These are phyloP conservation scores for Daldinia caldariorum DNA, from an alignment of 495 filamentous ascomycete species.

Conservation along the genomic window DNA sequence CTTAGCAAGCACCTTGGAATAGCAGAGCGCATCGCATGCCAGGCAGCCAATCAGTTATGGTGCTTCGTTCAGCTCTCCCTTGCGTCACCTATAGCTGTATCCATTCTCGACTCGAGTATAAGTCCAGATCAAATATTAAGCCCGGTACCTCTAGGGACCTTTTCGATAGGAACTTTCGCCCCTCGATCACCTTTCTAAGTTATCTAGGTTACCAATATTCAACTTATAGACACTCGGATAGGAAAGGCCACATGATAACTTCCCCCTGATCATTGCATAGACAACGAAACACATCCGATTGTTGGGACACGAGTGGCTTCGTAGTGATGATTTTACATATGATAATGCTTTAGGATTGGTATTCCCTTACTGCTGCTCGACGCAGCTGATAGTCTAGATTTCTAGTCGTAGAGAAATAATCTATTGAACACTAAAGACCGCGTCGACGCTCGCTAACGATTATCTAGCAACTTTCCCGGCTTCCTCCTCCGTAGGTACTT, in stretches of 20 bases:
- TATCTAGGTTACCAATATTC: not conserved
- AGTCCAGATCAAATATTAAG: not conserved
- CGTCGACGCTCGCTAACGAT: slow-evolving; percentile 12
- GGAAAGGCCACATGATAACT: slow-evolving; percentile 2
- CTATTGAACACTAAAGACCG: slow-evolving; percentile 14
- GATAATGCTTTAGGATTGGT: slow-evolving; percentile 6
- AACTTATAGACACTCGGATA: not conserved
- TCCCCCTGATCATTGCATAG: not conserved
- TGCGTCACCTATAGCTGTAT: slow-evolving; percentile 1
- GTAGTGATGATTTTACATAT: not conserved
- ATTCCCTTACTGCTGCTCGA: not conserved
- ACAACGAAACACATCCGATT: not conserved
- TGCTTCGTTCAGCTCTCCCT: slow-evolving; percentile 25
- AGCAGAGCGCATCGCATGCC: slow-evolving; percentile 1
- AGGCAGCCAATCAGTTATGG: slow-evolving; percentile 36
- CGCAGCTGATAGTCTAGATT: not conserved
- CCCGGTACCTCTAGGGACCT: not conserved
- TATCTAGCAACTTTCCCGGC: slow-evolving; percentile 10
- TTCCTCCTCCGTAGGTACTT: slow-evolving; percentile 22
- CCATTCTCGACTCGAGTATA: slow-evolving; percentile 5
- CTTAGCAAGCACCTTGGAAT: slow-evolving; percentile 5
- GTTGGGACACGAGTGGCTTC: not conserved
- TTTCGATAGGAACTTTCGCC: slow-evolving; percentile 6
- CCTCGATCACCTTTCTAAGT: not conserved
- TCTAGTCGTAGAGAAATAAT: slow-evolving; percentile 18